phyloP scores from a whole-genome alignment of 768 basidiomycete species.

The Tephrocybe sp. region DNA sequence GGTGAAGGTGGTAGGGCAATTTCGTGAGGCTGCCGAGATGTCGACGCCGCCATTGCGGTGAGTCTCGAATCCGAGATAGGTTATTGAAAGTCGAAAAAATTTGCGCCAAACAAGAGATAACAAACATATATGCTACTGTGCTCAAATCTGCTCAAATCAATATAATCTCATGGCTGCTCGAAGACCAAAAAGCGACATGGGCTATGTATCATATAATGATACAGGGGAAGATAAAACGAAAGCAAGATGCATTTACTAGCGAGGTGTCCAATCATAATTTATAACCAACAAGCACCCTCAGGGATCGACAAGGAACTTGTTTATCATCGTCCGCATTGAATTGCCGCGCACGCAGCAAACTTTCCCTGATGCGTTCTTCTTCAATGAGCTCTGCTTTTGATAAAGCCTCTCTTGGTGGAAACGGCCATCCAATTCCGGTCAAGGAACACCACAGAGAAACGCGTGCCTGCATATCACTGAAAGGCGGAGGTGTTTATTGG shows the following conservation, averaged over 20 bases:
- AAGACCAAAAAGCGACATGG: not conserved
- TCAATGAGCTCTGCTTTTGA: conserved; percentile 70
- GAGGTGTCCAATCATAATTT: conserved; percentile 32
- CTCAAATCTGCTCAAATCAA: no score
- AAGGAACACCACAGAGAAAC: conserved; percentile 64
- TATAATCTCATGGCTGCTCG: not conserved
- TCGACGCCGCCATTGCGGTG: conserved; percentile 41
- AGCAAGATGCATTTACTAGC: conserved; percentile 1
- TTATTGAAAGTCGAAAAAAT: conserved; percentile 28
- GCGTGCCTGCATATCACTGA: conserved; percentile 65
- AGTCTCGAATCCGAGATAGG: conserved; percentile 9
- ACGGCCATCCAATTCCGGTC: conserved; percentile 53
- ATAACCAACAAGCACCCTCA: conserved; percentile 60
- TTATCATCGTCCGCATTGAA: conserved; percentile 51
- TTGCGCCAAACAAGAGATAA: conserved; percentile 33
- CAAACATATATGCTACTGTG: no score
- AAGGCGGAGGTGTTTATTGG: not conserved
- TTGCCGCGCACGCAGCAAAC: conserved; percentile 57
- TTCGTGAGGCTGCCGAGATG: conserved; percentile 37
- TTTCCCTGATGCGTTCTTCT: conserved; percentile 59
- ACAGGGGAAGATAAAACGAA: not conserved
- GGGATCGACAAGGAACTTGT: conserved; percentile 53
- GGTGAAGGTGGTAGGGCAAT: conserved; percentile 30
- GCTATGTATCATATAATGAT: conserved; percentile 1
- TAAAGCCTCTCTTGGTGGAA: conserved; percentile 59